phyloP scores from a whole-genome alignment of 352 stramenopile genomes.

The Thalassiosira hispida region DNA sequence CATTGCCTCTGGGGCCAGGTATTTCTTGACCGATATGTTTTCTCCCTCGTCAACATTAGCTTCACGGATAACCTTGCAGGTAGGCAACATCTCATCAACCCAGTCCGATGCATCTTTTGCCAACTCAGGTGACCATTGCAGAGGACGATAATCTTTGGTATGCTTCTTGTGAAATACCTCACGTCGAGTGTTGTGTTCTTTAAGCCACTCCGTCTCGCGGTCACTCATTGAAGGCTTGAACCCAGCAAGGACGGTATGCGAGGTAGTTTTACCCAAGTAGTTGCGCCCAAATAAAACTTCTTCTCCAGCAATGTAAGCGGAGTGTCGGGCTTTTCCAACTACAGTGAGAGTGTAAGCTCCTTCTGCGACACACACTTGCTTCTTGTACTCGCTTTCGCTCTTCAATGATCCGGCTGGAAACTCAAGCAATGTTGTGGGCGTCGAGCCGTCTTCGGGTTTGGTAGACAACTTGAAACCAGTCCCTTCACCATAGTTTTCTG shows the following conservation, averaged over 20 bases:
- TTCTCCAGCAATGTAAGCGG: conserved; percentile 7
- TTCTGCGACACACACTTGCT: conserved; percentile 6
- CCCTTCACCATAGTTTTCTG: conserved; percentile 1
- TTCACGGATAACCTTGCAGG: not conserved
- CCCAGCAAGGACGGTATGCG: conserved; percentile 18
- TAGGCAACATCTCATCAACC: conserved; percentile 14
- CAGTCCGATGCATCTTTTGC: conserved; percentile 15
- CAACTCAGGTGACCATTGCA: conserved; percentile 33
- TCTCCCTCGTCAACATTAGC: conserved; percentile 3
- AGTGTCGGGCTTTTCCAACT: conserved; percentile 6
- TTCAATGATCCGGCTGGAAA: not conserved
- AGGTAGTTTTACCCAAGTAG: conserved; percentile 19
- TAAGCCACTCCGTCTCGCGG: conserved; percentile 15
- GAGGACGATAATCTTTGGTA: conserved; percentile 10
- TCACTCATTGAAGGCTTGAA: conserved; percentile 23
- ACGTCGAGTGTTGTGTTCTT: conserved; percentile 28
- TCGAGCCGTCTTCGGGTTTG: not conserved
- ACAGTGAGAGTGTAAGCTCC: conserved; percentile 29
- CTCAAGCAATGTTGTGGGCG: not conserved
- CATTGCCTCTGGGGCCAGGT: too few species aligned
- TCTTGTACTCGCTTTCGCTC: conserved; percentile 11
- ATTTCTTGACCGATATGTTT: conserved; percentile 9
- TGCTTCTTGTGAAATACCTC: conserved; percentile 30
- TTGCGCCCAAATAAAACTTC: conserved; percentile 14
- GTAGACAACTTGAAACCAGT: conserved; percentile 4